phyloP scores from a whole-genome alignment of 352 stramenopile species.

The Phytophthora kernoviae region DNA sequence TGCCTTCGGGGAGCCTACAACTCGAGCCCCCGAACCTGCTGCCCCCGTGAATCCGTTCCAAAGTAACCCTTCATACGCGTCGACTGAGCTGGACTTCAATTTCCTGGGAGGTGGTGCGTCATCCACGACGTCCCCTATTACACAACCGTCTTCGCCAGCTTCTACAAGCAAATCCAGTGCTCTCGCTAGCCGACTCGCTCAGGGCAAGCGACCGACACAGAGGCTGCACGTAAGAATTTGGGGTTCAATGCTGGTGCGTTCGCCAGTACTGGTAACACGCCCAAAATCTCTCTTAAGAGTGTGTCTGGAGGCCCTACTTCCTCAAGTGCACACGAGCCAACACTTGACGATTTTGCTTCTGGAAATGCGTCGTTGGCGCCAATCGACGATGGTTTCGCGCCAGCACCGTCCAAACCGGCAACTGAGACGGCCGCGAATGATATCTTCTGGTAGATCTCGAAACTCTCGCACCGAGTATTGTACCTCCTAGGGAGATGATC shows the following conservation, averaged over 20 bases:
- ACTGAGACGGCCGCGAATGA: slow-evolving; percentile 26
- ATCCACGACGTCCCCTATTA: slow-evolving; percentile 5
- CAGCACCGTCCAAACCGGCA: slow-evolving; percentile 18
- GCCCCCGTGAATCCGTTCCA: slow-evolving; percentile 19
- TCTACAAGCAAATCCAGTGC: slow-evolving; percentile 56
- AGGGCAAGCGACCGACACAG: slow-evolving; percentile 75
- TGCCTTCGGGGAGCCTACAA: slow-evolving; percentile 10
- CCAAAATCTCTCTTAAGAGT: slow-evolving; percentile 73
- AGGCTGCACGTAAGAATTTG: slow-evolving; percentile 65
- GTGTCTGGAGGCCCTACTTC: slow-evolving; percentile 25
- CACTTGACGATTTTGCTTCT: slow-evolving; percentile 60
- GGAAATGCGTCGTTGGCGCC: slow-evolving; percentile 25
- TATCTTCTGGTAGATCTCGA: slow-evolving; percentile 35
- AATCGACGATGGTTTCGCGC: slow-evolving; percentile 26
- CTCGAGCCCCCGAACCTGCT: slow-evolving; percentile 18
- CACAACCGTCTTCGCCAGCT: slow-evolving; percentile 17
- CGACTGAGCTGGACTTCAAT: slow-evolving; percentile 27
- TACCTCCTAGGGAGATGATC: background rate
- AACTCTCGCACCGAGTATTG: background rate
- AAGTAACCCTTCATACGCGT: slow-evolving; percentile 8
- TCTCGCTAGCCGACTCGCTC: slow-evolving; percentile 62
- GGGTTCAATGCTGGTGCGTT: slow-evolving; percentile 67
- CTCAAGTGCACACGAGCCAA: slow-evolving; percentile 23
- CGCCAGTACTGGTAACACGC: slow-evolving; percentile 20
- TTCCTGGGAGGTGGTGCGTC: slow-evolving; percentile 18